Base-by-base conservation (phyloP, 768 basidiomycete species). In the Amanita jacksonii region DNA sequence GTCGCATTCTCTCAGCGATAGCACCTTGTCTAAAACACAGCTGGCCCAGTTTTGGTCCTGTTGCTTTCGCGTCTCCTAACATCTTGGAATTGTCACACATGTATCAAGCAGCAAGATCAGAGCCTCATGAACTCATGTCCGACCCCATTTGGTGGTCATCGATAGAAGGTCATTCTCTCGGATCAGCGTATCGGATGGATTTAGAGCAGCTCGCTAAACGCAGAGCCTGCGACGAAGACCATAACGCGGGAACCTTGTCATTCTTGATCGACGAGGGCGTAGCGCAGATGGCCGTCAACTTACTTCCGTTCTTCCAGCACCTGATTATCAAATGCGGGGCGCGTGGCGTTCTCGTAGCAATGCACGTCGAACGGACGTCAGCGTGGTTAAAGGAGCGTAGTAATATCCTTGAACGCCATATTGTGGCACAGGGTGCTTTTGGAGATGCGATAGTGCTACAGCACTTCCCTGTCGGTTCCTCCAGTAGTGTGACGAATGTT, bases 281-380 rank as follows among this genome's bases (percentile, higher is more conserved):
- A 24, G 76, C 76, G 0, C 87, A 86, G 56, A 89, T 83, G 78
- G 83, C 86, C 5, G 63, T 91, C 39, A 74, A 80, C 49, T 72
- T 93, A 5, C 72, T 96, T 5, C 89, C 92, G 0, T 85, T 87
- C 63, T 84, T 97, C 57, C 76, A 80, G 49, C 76, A 85, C 51
- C 66, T 96, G 23, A 68, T 94, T 55, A 70, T 97, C 56, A 97
- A 97, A 62, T 85, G 83, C 46, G 92, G 93, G 12, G 65, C 71
- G 8, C 64, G 67, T 37, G 87, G 88, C 15, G 74, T 81, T 15
- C 42, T 88, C 39, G 66, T 77, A 16, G 77, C 67, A 4, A 79
- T 85, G 74, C 73, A 72, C 31, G 60, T 79, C 10, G 51, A 66
- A 16, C 62, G 63, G 10, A 47, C 51, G 7, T 76, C 74, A 1